These are phyloP conservation scores for Amaranthus tricolor DNA, from an alignment of 179 eudicot genomes.

Conservation along the genomic window DNA sequence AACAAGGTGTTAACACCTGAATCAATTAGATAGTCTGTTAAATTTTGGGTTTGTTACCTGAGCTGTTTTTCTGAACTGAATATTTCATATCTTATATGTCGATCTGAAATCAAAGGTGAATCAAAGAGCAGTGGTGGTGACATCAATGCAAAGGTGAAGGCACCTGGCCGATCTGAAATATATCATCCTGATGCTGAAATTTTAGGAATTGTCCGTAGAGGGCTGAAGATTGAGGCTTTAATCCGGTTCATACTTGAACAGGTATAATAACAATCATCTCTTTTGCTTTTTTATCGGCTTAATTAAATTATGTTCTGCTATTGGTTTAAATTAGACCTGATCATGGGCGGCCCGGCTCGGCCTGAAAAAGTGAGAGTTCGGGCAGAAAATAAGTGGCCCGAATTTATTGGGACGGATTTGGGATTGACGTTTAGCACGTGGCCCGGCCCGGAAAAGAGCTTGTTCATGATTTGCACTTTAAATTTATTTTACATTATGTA, in stretches of 20 bases:
- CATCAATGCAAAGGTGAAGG: slow-evolving; percentile 35
- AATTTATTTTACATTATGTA: too few relatives aligned
- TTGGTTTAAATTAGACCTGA: too few relatives aligned
- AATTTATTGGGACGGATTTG: too few relatives aligned
- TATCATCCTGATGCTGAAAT: slow-evolving; percentile 80
- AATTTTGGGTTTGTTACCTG: not conserved
- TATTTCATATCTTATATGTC: not conserved
- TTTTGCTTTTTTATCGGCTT: not conserved
- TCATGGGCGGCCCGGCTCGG: too few relatives aligned
- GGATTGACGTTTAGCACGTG: too few relatives aligned
- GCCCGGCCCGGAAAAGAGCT: too few relatives aligned
- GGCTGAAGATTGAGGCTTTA: slow-evolving; percentile 77
- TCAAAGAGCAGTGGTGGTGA: slow-evolving; percentile 35
- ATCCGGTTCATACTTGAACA: slow-evolving; percentile 89
- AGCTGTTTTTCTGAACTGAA: not conserved
- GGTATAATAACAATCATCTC: slow-evolving; percentile 33
- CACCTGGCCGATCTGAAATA: slow-evolving; percentile 47
- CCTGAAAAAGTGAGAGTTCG: too few relatives aligned
- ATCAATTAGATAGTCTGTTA: not conserved
- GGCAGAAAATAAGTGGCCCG: too few relatives aligned
- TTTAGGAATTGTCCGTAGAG: slow-evolving; percentile 92
- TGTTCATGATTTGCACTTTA: too few relatives aligned
- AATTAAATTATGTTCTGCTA: not conserved
- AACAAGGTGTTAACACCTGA: not conserved
- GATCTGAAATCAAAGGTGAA: too few relatives aligned